Percentiles rank a stretch among this genome's conserved stretches.
These are phyloP conservation scores for Picocystis salinarum DNA, from an alignment of 139 green algal species.

Conservation along the genomic window DNA sequence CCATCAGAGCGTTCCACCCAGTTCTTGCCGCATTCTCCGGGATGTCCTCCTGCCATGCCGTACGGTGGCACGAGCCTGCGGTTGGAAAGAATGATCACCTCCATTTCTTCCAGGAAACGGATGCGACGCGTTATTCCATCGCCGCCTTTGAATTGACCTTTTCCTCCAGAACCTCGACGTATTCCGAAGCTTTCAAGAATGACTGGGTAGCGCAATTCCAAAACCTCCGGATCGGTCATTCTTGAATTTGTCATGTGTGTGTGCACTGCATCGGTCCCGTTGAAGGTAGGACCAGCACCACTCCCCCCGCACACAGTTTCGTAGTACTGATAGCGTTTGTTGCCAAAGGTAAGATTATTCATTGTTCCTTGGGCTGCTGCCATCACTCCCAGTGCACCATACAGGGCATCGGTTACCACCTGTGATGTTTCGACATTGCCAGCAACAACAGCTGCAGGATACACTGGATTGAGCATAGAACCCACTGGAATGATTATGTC, in stretches of 20 bases:
- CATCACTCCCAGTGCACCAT: slow-evolving; percentile 9
- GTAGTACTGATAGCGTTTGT: slow-evolving; percentile 2
- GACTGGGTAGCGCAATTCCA: slow-evolving; percentile 77
- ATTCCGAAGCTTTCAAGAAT: slow-evolving; percentile 67
- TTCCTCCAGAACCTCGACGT: slow-evolving; percentile 52
- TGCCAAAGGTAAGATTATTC: slow-evolving; percentile 11
- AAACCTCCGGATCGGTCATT: slow-evolving; percentile 86
- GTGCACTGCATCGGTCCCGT: neutral
- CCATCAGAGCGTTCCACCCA: neutral
- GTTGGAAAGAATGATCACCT: slow-evolving; percentile 8
- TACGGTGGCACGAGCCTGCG: slow-evolving; percentile 12
- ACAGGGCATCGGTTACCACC: slow-evolving; percentile 9
- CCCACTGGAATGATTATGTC: slow-evolving; percentile 6
- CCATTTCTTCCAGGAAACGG: slow-evolving; percentile 67
- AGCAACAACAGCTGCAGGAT: slow-evolving; percentile 6
- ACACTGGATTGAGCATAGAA: slow-evolving; percentile 8
- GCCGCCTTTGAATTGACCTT: slow-evolving; percentile 50
- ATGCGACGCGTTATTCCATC: slow-evolving; percentile 77
- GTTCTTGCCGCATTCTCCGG: slow-evolving; percentile 4
- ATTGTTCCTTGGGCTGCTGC: slow-evolving; percentile 9
- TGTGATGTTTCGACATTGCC: slow-evolving; percentile 9
- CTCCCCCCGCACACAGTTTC: slow-evolving; percentile 1
- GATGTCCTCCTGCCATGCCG: slow-evolving; percentile 5
- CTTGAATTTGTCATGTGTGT: slow-evolving; percentile 4
- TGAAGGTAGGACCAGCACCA: neutral